phyloP scores from a whole-genome alignment of 2,329 filamentous ascomycete species.

The Apiospora sp. region DNA sequence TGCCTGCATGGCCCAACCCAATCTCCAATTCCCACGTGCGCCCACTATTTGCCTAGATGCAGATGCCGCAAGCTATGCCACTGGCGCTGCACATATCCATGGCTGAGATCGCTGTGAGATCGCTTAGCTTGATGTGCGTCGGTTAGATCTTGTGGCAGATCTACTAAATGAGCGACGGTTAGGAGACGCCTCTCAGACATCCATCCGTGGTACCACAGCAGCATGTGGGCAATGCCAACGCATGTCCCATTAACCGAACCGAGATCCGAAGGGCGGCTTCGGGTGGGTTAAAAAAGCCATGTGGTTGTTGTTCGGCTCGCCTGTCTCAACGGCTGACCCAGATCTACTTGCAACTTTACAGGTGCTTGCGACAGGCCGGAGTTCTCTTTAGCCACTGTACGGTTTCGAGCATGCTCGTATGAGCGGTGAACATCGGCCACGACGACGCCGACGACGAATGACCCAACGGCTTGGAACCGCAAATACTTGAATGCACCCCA shows the following conservation, averaged over 20 bases:
- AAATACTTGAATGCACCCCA: too few relatives aligned
- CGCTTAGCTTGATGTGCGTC: constrained; percentile 2
- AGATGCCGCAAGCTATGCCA: neutral
- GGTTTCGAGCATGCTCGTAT: neutral
- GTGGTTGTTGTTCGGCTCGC: neutral
- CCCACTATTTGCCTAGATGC: neutral
- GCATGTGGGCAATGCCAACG: constrained; percentile 9
- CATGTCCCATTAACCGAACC: constrained; percentile 14
- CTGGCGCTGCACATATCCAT: neutral
- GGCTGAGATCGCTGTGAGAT: constrained; percentile 1
- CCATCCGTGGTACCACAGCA: neutral
- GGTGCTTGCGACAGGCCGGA: neutral
- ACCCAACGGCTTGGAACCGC: neutral
- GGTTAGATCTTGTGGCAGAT: constrained; percentile 14
- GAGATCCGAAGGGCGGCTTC: neutral
- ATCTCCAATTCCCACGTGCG: constrained; percentile 3
- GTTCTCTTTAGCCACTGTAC: neutral
- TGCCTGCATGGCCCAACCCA: neutral
- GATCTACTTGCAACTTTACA: neutral
- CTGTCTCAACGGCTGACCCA: neutral
- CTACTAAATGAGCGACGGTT: neutral
- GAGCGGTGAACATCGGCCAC: neutral
- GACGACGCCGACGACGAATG: neutral
- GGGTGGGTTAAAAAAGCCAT: neutral
- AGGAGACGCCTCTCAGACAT: neutral